Evolutionary conservation across 2,329 filamentous ascomycete genomes (phyloP).

Genomic region (Sporothrix phasma): DNA sequence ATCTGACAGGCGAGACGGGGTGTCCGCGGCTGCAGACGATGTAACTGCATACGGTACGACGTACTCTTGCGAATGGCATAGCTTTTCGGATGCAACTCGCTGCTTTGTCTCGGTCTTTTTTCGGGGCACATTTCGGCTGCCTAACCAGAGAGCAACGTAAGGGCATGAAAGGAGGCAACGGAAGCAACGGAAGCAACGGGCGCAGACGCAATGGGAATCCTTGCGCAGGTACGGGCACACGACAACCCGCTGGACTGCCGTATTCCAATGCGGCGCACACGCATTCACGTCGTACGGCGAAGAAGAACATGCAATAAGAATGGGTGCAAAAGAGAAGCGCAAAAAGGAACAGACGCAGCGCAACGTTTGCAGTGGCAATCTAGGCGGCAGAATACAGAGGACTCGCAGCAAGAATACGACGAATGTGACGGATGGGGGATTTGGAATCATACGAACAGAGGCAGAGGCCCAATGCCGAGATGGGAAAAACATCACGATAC

Average conservation of each 20-base stretch:
- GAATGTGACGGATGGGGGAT: not conserved
- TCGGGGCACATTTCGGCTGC: not conserved
- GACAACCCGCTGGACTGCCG: not conserved
- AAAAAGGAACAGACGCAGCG: not conserved
- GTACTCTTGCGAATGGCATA: too few species aligned
- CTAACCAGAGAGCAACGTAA: not conserved
- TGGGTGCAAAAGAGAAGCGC: not conserved
- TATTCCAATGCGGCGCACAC: not conserved
- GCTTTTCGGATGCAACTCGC: too few species aligned
- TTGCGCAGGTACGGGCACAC: not conserved
- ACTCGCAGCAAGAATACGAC: not conserved
- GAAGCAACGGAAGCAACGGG: not conserved
- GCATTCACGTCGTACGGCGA: too few species aligned
- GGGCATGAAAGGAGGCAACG: too few species aligned
- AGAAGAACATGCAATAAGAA: not conserved
- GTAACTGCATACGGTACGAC: not conserved
- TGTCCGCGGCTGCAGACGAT: too few species aligned
- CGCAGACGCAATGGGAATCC: not conserved
- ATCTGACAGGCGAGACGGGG: too few species aligned
- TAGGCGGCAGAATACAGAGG: not conserved
- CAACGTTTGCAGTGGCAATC: not conserved
- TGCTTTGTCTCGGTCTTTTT: not conserved
- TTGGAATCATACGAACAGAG: not conserved
- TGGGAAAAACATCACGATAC: not conserved
- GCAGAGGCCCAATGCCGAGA: too few species aligned